Evolutionary conservation across 495 filamentous ascomycete species (phyloP).

Genomic region (Parathielavia appendiculata): DNA sequence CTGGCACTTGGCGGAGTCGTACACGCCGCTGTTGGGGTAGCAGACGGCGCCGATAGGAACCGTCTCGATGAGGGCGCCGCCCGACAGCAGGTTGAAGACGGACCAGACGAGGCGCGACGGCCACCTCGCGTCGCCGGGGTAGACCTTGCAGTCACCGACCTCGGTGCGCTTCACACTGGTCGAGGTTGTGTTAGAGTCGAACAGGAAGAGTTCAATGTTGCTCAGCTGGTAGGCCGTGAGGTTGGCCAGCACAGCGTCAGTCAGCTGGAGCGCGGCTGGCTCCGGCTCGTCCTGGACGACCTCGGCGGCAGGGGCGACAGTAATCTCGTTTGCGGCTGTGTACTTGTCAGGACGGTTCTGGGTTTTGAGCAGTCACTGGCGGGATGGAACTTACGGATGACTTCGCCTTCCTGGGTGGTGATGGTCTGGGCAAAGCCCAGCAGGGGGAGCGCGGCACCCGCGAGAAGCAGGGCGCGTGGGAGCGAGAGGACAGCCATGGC

Average conservation of each 20-base stretch:
- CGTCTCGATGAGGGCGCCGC: conserved; percentile 24
- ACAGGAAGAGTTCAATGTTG: conserved; percentile 17
- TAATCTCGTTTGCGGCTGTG: conserved; percentile 16
- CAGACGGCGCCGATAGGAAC: conserved; percentile 37
- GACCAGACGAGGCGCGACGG: conserved; percentile 40
- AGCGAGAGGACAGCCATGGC: conserved; percentile 14
- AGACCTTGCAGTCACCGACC: conserved; percentile 42
- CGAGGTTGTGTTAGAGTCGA: neutral
- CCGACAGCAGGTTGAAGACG: conserved; percentile 40
- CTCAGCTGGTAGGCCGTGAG: conserved; percentile 14
- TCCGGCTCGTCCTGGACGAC: neutral
- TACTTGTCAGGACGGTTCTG: neutral
- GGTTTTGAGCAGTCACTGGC: neutral
- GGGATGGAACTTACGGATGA: conserved; percentile 1
- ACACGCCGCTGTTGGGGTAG: conserved; percentile 43
- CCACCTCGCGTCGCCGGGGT: conserved; percentile 46
- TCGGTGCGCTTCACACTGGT: neutral
- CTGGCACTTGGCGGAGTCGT: conserved; percentile 38
- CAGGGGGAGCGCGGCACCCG: conserved; percentile 8
- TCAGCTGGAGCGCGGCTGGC: conserved; percentile 12
- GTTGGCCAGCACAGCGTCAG: conserved; percentile 21
- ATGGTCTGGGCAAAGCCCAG: conserved; percentile 13
- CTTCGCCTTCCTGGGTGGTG: conserved; percentile 1
- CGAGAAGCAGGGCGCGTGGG: conserved; percentile 15
- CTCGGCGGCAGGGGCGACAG: conserved; percentile 16